phyloP scores from a whole-genome alignment of 805 yeast species.

The Kodamaea restingae region DNA sequence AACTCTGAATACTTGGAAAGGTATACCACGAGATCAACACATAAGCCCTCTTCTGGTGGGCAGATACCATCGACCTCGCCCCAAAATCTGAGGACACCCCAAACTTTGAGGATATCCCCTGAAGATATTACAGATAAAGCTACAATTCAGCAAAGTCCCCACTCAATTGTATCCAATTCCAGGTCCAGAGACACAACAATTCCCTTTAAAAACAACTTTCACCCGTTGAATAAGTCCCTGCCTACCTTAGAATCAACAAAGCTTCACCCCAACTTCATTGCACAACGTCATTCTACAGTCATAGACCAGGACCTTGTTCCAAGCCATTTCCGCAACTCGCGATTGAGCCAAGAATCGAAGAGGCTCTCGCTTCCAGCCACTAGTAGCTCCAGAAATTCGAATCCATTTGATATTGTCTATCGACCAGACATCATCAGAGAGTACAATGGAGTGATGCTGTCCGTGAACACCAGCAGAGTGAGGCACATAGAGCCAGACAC shows the following conservation, averaged over 20 bases:
- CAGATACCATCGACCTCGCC: too few relatives aligned
- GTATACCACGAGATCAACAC: too few relatives aligned
- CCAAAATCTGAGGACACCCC: too few relatives aligned
- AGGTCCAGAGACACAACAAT: too few relatives aligned
- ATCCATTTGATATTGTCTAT: conserved; percentile 29
- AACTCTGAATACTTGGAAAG: too few relatives aligned
- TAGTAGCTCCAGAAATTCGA: conserved; percentile 16
- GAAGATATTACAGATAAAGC: too few relatives aligned
- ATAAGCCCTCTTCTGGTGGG: too few relatives aligned
- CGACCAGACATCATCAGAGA: conserved; percentile 1
- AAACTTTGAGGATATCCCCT: too few relatives aligned
- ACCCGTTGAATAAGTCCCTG: conserved; percentile 1
- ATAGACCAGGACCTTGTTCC: background rate
- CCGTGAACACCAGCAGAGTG: conserved; percentile 1
- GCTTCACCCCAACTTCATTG: background rate
- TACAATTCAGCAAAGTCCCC: too few relatives aligned
- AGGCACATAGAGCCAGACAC: background rate
- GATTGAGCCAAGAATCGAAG: background rate
- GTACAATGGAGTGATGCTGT: background rate
- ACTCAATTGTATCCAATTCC: too few relatives aligned
- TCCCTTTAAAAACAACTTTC: background rate
- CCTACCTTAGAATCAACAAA: background rate
- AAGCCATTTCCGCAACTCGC: background rate
- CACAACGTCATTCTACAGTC: background rate
- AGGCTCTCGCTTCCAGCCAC: conserved; percentile 1